Conservation (phyloP, 139 green algal genomes). For the Closterium sp. region DNA sequence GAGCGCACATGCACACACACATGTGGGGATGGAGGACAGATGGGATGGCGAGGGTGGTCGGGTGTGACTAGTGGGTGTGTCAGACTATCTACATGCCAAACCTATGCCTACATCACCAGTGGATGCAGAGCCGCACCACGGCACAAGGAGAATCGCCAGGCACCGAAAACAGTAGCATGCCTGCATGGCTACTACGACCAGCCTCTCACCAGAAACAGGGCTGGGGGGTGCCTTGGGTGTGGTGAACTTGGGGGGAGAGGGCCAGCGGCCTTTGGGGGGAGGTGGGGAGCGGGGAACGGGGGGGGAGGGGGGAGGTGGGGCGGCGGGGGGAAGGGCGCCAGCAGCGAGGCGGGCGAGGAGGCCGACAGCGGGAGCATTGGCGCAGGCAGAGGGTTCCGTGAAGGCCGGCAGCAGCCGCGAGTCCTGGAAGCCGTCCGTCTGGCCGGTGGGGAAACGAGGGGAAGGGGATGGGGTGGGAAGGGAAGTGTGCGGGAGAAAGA, state of each 20-base stretch:
- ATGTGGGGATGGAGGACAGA: background rate
- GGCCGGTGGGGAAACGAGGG: no score
- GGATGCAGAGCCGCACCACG: no score
- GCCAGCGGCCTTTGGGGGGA: background rate
- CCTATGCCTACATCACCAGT: no score
- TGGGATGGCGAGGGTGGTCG: background rate
- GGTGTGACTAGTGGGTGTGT: background rate
- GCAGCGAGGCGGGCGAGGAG: constrained; percentile 17
- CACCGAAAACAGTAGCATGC: background rate
- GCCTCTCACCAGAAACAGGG: background rate
- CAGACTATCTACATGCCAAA: no score
- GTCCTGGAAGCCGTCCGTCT: background rate
- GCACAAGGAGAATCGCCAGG: background rate
- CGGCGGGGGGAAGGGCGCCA: background rate
- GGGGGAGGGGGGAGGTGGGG: background rate
- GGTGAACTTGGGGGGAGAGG: background rate
- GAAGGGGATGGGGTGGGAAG: no score
- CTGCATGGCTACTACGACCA: background rate
- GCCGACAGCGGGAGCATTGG: constrained; percentile 20
- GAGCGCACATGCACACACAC: background rate
- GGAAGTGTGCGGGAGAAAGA: no score
- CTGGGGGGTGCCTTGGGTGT: background rate
- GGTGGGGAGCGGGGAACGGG: constrained; percentile 5
- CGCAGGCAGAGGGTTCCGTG: constrained; percentile 37
- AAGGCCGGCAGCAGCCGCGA: background rate